These are phyloP conservation scores for Colletotrichum cereale DNA, from an alignment of 2,329 filamentous ascomycete species.

Conservation along the genomic window DNA sequence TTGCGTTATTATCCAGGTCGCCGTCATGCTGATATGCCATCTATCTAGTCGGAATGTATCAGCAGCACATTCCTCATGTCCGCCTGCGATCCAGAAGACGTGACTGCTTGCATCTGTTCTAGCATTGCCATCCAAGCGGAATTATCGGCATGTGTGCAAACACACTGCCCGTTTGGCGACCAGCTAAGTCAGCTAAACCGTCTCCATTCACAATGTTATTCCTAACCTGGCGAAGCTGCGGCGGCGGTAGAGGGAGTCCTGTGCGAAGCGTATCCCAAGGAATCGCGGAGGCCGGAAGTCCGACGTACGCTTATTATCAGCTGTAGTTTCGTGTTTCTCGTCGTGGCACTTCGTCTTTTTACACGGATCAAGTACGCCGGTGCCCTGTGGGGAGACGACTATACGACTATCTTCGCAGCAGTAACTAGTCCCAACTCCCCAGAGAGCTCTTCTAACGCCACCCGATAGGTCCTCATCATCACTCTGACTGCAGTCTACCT, in stretches of 20 bases:
- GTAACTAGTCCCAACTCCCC: background rate
- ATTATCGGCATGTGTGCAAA: background rate
- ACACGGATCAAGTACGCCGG: background rate
- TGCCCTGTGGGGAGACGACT: constrained; percentile 1
- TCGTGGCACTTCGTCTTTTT: constrained; percentile 1
- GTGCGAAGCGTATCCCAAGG: constrained; percentile 1
- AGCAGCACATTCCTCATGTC: background rate
- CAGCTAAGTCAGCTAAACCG: background rate
- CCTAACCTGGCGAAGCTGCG: background rate
- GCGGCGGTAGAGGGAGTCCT: constrained; percentile 5
- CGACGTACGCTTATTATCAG: constrained; percentile 5
- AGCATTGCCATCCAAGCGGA: background rate
- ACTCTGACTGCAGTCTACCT: constrained; percentile 1
- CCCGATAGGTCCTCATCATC: constrained; percentile 1
- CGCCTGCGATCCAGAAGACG: background rate
- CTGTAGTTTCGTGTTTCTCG: background rate
- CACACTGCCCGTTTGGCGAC: background rate
- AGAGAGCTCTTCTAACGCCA: background rate
- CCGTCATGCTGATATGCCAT: background rate
- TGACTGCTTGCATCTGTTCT: background rate
- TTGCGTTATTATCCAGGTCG: background rate
- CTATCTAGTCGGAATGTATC: background rate
- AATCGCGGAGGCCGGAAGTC: background rate
- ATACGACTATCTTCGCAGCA: background rate
- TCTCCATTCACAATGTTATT: background rate